Conservation (phyloP, 208 protist species). For the Porcisia deanei region DNA sequence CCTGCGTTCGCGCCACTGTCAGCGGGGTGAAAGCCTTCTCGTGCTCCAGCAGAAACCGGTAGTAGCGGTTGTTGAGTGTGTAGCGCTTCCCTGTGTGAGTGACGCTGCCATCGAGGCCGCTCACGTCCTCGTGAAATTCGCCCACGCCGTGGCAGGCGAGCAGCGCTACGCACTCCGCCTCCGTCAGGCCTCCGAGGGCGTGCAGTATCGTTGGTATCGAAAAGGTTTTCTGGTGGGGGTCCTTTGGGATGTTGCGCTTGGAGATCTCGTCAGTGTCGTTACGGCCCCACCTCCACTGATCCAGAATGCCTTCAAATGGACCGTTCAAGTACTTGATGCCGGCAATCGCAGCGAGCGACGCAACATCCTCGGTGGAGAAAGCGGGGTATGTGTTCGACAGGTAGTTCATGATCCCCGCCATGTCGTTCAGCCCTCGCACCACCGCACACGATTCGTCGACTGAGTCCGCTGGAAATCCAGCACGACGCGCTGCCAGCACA, state of each 20-base stretch:
- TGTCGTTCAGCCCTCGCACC: constrained; percentile 61
- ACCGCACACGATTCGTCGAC: constrained; percentile 84
- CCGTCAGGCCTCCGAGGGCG: constrained; percentile 60
- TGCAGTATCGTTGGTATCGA: constrained; percentile 60
- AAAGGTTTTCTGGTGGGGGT: constrained; percentile 33
- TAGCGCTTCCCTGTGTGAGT: constrained; percentile 76
- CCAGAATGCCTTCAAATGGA: constrained; percentile 54
- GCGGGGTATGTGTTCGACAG: constrained; percentile 43
- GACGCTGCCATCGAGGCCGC: constrained; percentile 55
- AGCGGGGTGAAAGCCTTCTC: constrained; percentile 60
- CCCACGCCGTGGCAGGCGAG: constrained; percentile 85
- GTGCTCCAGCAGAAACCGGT: constrained; percentile 68
- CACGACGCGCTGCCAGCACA: constrained; percentile 77
- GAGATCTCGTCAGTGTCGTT: constrained; percentile 73
- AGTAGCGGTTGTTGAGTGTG: constrained; percentile 79
- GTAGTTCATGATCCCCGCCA: constrained; percentile 75
- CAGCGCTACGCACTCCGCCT: constrained; percentile 84
- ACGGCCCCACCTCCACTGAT: constrained; percentile 76
- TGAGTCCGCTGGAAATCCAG: constrained; percentile 55
- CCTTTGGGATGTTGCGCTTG: constrained; percentile 43
- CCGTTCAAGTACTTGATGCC: constrained; percentile 73
- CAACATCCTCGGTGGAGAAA: constrained; percentile 71
- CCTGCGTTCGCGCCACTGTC: constrained; percentile 63
- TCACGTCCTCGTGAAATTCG: constrained; percentile 86
- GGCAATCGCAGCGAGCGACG: constrained; percentile 68